A percentile compares a stretch with the other conserved stretches of the same genome.
phyloP scores from a whole-genome alignment of 495 filamentous ascomycete species.

The Echria macrotheca region DNA sequence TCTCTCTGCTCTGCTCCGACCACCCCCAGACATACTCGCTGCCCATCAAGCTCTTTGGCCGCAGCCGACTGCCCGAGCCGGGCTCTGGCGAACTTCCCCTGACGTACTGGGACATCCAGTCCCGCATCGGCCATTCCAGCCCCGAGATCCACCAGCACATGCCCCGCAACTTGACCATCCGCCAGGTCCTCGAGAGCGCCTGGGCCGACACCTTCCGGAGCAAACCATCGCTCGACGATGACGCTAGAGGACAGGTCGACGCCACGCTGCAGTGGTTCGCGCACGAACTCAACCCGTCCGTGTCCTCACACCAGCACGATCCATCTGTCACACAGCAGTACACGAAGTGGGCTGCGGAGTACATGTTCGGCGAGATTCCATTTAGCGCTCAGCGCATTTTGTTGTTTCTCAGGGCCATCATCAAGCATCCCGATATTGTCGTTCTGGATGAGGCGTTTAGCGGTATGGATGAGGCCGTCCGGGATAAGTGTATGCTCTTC shows the following conservation, averaged over 20 bases:
- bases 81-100: conserved; percentile 62
- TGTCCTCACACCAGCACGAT: not conserved
- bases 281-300: conserved; percentile 58
- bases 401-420: conserved; percentile 77
- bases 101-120: conserved; percentile 87
- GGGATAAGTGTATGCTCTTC: conserved; percentile 78
- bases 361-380: conserved; percentile 66
- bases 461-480: conserved; percentile 75
- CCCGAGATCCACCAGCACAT: conserved; percentile 94
- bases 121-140: conserved; percentile 82
- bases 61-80: conserved; percentile 66
- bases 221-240: conserved; percentile 55
- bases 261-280: conserved; percentile 69
- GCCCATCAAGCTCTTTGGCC: conserved; percentile 79
- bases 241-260: conserved; percentile 52
- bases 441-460: conserved; percentile 92
- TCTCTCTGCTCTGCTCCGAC: conserved; percentile 89
- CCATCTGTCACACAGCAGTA: not conserved
- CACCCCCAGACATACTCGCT: conserved; percentile 91
- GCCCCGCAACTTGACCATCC: conserved; percentile 69
- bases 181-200: conserved; percentile 71
- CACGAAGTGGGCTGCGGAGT: conserved; percentile 57
- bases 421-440: conserved; percentile 78
- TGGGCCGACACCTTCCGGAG: conserved; percentile 83
- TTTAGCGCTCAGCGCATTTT: conserved; percentile 77